Percentiles rank a stretch among this genome's conserved stretches.
Evolutionary conservation across 768 basidiomycete species (phyloP).

Genomic region (Boletales sp.): DNA sequence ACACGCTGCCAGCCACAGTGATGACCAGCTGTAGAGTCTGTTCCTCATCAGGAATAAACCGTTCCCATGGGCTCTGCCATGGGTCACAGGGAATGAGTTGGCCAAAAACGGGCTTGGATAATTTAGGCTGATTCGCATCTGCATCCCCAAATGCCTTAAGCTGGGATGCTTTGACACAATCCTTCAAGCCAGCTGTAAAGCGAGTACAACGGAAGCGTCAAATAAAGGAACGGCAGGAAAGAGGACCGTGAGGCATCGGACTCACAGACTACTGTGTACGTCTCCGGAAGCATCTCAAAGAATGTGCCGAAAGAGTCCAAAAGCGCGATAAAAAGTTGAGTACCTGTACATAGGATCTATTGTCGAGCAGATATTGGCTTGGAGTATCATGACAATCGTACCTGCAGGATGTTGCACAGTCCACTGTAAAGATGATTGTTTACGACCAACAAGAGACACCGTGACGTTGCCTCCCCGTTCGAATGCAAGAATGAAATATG

Average conservation of each 20-base stretch:
- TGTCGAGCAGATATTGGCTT: not conserved
- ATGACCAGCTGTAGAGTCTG: constrained; percentile 46
- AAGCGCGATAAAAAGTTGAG: constrained; percentile 41
- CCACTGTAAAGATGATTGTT: constrained; percentile 35
- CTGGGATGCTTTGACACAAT: constrained; percentile 15
- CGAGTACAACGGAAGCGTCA: not conserved
- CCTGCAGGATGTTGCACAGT: constrained; percentile 38
- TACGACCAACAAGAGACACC: constrained; percentile 33
- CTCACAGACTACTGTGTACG: constrained; percentile 38
- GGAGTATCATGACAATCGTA: constrained; percentile 20
- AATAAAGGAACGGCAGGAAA: not conserved
- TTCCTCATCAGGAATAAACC: constrained; percentile 40
- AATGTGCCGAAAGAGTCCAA: constrained; percentile 42
- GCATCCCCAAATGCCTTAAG: constrained; percentile 22
- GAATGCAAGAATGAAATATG: constrained; percentile 43
- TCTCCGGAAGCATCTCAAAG: constrained; percentile 35
- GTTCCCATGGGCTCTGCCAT: constrained; percentile 37
- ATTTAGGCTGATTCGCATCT: constrained; percentile 21
- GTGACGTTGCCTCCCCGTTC: constrained; percentile 35
- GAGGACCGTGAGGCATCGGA: not conserved
- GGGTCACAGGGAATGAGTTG: constrained; percentile 22
- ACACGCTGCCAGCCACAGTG: constrained; percentile 37
- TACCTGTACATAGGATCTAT: constrained; percentile 28
- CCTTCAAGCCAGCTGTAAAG: constrained; percentile 25
- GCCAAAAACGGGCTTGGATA: not conserved